These are phyloP conservation scores for Lenwebbia sp. DNA, from an alignment of 345 rosid species.

Conservation along the genomic window DNA sequence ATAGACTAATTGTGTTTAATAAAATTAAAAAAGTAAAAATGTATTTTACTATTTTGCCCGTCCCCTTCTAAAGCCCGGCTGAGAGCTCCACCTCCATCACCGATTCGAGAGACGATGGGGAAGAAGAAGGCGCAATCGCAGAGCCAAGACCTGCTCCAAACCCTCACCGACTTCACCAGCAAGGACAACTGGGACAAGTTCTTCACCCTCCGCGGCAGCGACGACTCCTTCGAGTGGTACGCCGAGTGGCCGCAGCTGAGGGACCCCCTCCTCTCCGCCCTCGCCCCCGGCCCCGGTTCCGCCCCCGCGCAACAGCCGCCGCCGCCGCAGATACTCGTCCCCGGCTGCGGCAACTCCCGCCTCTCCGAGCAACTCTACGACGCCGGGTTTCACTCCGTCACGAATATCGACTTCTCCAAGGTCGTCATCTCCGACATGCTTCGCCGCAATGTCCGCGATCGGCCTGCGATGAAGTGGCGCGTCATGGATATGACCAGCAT, in stretches of 20 bases:
- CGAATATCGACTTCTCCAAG: slow-evolving; percentile 82
- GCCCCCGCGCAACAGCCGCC: slow-evolving; percentile 17
- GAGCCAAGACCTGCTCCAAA: slow-evolving; percentile 28
- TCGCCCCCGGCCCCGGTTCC: not conserved
- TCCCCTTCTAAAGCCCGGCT: not conserved
- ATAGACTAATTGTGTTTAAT: not conserved
- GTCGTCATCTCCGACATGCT: slow-evolving; percentile 87
- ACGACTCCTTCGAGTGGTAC: slow-evolving; percentile 94
- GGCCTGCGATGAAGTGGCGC: slow-evolving; percentile 81
- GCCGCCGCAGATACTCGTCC: slow-evolving; percentile 55
- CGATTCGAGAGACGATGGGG: not conserved
- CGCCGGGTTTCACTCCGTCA: slow-evolving; percentile 54
- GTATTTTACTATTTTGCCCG: not conserved
- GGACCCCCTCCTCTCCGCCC: slow-evolving; percentile 43
- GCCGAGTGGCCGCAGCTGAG: slow-evolving; percentile 91
- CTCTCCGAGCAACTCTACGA: slow-evolving; percentile 85
- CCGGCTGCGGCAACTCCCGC: slow-evolving; percentile 84
- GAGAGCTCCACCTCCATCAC: too few species aligned
- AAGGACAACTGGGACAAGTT: slow-evolving; percentile 95
- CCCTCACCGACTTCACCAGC: slow-evolving; percentile 89
- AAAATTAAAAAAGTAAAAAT: not conserved
- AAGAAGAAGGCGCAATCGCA: slow-evolving; percentile 7
- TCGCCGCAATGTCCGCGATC: slow-evolving; percentile 64
- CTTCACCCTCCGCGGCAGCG: slow-evolving; percentile 71
- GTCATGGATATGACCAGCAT: slow-evolving; percentile 83